These are phyloP conservation scores for Hypoxylon fuscum DNA, from an alignment of 495 filamentous ascomycete genomes.

Conservation along the genomic window DNA sequence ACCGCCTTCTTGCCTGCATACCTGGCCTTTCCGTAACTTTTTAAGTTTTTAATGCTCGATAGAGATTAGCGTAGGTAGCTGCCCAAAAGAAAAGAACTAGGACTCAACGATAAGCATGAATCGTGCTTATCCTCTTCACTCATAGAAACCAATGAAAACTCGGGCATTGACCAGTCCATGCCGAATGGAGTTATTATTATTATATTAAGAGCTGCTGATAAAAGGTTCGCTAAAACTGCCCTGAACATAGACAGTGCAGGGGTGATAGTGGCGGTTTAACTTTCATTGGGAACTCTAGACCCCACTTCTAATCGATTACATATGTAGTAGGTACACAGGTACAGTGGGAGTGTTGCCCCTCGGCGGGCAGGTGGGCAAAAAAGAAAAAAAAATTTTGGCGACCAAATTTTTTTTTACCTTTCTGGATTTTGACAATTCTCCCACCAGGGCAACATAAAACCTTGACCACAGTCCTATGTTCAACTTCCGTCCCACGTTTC, in stretches of 20 bases:
- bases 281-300: neutral
- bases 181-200: neutral
- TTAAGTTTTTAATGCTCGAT: constrained; percentile 6
- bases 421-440: constrained; percentile 6
- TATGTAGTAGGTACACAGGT: too few species aligned
- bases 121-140: constrained; percentile 4
- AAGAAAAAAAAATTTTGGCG: constrained; percentile 27
- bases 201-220: neutral
- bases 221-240: neutral
- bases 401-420: constrained; percentile 18
- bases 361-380: constrained; percentile 18
- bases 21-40: neutral
- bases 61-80: constrained; percentile 3
- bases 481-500: constrained; percentile 1
- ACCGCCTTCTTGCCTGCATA: constrained; percentile 16
- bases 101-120: constrained; percentile 18
- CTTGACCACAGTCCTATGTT: constrained; percentile 33
- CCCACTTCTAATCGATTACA: constrained; percentile 27
- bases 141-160: constrained; percentile 4
- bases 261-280: constrained; percentile 8
- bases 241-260: neutral
- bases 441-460: constrained; percentile 34
- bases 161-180: neutral
- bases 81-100: neutral
- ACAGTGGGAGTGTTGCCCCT: constrained; percentile 26